These are phyloP conservation scores for Claviceps pusilla DNA, from an alignment of 2,329 filamentous ascomycete species.

Conservation along the genomic window DNA sequence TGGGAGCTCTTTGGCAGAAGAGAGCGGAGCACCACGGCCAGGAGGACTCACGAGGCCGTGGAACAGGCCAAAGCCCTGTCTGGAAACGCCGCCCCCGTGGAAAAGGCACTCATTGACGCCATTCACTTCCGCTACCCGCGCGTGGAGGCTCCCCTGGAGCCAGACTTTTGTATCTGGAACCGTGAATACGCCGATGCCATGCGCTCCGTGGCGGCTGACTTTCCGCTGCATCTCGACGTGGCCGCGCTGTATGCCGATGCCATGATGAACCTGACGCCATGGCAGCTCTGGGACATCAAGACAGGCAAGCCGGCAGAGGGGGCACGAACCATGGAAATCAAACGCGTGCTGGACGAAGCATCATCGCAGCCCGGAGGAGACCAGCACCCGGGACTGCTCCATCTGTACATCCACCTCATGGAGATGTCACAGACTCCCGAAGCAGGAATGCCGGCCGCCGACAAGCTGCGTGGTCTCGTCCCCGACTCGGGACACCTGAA, in stretches of 20 bases:
- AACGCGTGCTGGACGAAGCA: conserved; percentile 26
- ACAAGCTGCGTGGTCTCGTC: conserved; percentile 47
- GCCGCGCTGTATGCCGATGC: conserved; percentile 25
- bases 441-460: conserved; percentile 42
- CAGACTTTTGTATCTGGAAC: conserved; percentile 31
- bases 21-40: conserved; percentile 39
- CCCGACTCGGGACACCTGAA: conserved; percentile 56
- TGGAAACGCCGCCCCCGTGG: conserved; percentile 19
- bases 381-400: conserved; percentile 53
- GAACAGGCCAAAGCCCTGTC: conserved; percentile 13
- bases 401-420: conserved; percentile 65
- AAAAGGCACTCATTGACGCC: conserved; percentile 48
- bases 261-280: conserved; percentile 33
- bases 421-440: conserved; percentile 60
- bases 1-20: conserved; percentile 54
- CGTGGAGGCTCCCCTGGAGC: conserved; percentile 25
- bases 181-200: conserved; percentile 24
- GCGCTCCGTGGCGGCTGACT: conserved; percentile 19
- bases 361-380: conserved; percentile 26
- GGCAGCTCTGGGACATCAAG: conserved; percentile 28
- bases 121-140: conserved; percentile 46
- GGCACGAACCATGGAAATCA: conserved; percentile 19
- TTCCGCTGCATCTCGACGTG: conserved; percentile 26
- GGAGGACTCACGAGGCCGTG: conserved; percentile 17
- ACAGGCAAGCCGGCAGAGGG: conserved; percentile 18